Conservation (phyloP, 139 green algal species). For the Bryopsis sp. region DNA sequence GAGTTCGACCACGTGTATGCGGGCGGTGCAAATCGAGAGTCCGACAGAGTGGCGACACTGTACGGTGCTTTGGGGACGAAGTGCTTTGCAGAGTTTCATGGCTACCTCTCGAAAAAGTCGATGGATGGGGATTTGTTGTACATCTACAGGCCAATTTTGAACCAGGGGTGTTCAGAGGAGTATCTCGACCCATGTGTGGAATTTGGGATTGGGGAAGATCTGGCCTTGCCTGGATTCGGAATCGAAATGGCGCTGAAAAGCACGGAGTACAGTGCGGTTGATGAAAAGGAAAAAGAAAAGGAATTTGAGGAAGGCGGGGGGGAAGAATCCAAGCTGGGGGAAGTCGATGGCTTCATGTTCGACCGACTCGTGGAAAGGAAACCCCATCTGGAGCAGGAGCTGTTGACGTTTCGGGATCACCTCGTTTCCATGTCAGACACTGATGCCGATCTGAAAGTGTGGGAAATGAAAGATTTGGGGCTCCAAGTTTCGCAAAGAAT, state of each 20-base stretch:
- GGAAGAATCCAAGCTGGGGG: no score
- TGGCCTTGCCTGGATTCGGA: slow-evolving; percentile 72
- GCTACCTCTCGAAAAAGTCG: slow-evolving; percentile 24
- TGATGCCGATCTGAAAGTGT: slow-evolving; percentile 40
- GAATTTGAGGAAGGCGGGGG: not conserved
- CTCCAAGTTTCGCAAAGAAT: slow-evolving; percentile 75
- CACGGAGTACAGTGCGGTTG: slow-evolving; percentile 93
- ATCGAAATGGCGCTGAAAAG: slow-evolving; percentile 95
- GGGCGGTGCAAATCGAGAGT: no score
- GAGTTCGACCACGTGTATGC: no score
- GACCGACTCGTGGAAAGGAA: slow-evolving; percentile 42
- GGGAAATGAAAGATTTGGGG: slow-evolving; percentile 79
- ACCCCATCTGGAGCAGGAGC: slow-evolving; percentile 50
- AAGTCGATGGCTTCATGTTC: slow-evolving; percentile 69
- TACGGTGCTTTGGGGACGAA: slow-evolving; percentile 47
- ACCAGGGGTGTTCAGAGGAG: slow-evolving; percentile 5
- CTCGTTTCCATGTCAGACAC: slow-evolving; percentile 44
- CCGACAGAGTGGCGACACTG: slow-evolving; percentile 45
- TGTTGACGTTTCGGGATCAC: slow-evolving; percentile 66
- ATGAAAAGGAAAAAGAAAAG: slow-evolving; percentile 57
- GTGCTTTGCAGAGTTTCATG: slow-evolving; percentile 51
- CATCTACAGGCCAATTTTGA: slow-evolving; percentile 47
- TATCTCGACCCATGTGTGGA: slow-evolving; percentile 15
- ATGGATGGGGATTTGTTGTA: slow-evolving; percentile 33
- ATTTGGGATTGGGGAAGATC: slow-evolving; percentile 21